phyloP scores from a whole-genome alignment of 169 alveolate species.

The Eimeria necatrix region DNA sequence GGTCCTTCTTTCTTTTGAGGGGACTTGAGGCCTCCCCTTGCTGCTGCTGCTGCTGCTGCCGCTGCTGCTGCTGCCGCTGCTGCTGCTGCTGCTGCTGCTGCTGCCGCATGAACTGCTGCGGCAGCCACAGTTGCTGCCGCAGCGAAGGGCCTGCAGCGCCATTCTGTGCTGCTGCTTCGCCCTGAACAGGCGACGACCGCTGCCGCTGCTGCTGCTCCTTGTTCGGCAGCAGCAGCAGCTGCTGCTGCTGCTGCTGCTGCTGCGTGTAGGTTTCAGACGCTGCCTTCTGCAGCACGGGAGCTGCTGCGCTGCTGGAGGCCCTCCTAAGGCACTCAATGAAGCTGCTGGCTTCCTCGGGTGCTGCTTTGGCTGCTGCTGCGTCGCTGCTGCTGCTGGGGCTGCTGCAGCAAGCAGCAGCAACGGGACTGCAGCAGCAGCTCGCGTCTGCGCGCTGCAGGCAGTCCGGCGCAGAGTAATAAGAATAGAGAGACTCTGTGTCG shows the following conservation, averaged over 20 bases:
- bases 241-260: background rate
- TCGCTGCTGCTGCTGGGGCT: conserved; percentile 12
- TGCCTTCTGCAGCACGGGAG: background rate
- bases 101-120: background rate
- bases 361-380: background rate
- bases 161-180: too few species aligned
- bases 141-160: too few species aligned
- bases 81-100: too few species aligned
- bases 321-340: background rate
- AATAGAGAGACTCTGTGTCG: background rate
- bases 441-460: conserved; percentile 5
- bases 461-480: background rate
- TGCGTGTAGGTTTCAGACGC: background rate
- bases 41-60: too few species aligned
- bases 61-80: too few species aligned
- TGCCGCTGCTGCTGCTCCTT: background rate
- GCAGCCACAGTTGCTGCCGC: background rate
- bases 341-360: background rate
- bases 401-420: conserved; percentile 3
- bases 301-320: background rate
- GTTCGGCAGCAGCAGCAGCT: background rate
- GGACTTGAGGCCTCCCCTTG: too few species aligned
- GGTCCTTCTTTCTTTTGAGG: background rate
- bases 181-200: too few species aligned
- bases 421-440: conserved; percentile 1